phyloP scores from a whole-genome alignment of 2,329 filamentous ascomycete genomes.

The Seiridium unicorne region DNA sequence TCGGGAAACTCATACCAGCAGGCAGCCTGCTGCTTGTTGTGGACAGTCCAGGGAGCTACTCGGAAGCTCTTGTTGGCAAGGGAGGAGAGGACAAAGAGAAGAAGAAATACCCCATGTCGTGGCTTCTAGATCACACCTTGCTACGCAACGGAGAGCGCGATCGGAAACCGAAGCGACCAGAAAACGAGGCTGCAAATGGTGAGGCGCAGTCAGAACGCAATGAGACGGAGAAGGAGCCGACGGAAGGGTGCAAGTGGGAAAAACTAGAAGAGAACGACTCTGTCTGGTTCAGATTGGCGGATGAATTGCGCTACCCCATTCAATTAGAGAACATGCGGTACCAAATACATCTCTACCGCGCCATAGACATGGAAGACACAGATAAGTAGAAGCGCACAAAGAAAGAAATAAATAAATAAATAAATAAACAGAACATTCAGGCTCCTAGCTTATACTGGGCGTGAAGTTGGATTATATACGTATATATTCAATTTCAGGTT shows the following conservation, averaged over 20 bases:
- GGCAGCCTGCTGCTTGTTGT: slow-evolving; percentile 78
- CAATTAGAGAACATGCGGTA: slow-evolving; percentile 92
- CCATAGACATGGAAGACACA: slow-evolving; percentile 6
- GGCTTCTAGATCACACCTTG: slow-evolving; percentile 82
- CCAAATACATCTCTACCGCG: slow-evolving; percentile 79
- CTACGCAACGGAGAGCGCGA: slow-evolving; percentile 29
- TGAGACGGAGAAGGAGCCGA: neutral
- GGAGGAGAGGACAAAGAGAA: slow-evolving; percentile 40
- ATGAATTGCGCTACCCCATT: slow-evolving; percentile 73
- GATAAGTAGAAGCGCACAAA: too few relatives aligned
- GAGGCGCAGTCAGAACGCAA: neutral
- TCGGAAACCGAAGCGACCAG: neutral
- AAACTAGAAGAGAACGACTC: slow-evolving; percentile 75
- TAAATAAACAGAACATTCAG: neutral
- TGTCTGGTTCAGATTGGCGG: slow-evolving; percentile 76
- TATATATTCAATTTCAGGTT: too few relatives aligned
- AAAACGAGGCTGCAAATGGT: neutral
- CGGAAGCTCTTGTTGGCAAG: slow-evolving; percentile 68
- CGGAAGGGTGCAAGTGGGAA: slow-evolving; percentile 57
- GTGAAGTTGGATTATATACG: neutral
- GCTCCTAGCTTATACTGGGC: neutral
- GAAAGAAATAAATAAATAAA: too few relatives aligned
- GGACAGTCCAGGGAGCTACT: slow-evolving; percentile 92
- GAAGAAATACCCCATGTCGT: slow-evolving; percentile 86
- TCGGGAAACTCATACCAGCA: slow-evolving; percentile 57